Percentiles rank a stretch among this genome's conserved stretches.
Evolutionary conservation across 192 early-diverging fungal species (phyloP).

Genomic region (Neocallimastix lanati): DNA sequence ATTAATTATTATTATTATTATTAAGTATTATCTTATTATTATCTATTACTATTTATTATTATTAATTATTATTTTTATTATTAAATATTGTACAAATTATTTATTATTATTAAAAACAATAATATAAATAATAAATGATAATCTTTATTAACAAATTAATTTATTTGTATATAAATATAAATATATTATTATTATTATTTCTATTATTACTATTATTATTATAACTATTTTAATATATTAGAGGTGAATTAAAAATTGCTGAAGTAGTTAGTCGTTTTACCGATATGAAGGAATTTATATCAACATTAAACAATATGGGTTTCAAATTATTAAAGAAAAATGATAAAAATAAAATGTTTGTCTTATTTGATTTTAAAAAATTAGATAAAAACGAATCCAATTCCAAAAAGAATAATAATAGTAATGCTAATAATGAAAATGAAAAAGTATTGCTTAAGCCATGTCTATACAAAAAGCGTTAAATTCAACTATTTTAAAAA

Average conservation of each 20-base stretch:
- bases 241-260: slow-evolving; percentile 79
- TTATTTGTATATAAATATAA: too few relatives aligned
- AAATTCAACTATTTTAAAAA: too few relatives aligned
- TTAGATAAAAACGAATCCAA: background rate
- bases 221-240: slow-evolving; percentile 1
- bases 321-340: slow-evolving; percentile 48
- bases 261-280: slow-evolving; percentile 84
- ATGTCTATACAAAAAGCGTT: background rate
- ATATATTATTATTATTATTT: background rate
- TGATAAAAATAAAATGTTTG: background rate
- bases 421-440: background rate
- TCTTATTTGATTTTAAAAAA: background rate
- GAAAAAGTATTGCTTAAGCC: background rate
- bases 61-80: too few relatives aligned
- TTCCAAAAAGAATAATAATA: background rate
- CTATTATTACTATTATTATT: background rate
- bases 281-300: slow-evolving; percentile 57
- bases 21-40: too few relatives aligned
- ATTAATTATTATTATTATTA: too few relatives aligned
- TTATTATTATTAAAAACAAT: too few relatives aligned
- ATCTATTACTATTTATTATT: too few relatives aligned
- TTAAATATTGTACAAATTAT: too few relatives aligned
- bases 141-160: too few relatives aligned
- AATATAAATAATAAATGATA: too few relatives aligned
- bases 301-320: slow-evolving; percentile 47